Base-by-base conservation (phyloP, 306 rosid genomes). In the Fragaria vesca region DNA sequence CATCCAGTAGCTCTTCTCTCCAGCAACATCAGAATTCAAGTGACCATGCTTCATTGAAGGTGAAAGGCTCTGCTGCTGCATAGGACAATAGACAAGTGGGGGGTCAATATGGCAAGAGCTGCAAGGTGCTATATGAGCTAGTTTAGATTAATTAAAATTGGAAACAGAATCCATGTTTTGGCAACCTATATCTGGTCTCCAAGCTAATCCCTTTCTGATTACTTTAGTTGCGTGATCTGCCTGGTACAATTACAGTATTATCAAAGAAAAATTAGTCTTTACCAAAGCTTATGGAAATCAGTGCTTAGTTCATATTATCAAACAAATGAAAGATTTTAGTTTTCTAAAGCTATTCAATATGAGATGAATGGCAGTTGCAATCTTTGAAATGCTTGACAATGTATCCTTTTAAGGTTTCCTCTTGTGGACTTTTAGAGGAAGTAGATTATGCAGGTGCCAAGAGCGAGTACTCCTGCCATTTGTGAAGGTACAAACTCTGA, bases 11-110 rank as follows among this genome's bases (percentile, higher is more conserved):
- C 46, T 15, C 21, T 32, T 34, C 24, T 6, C n/a, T 79, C 71
- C 89, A 88, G 80, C 87, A 82, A 55, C 88, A 86, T 80, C 89
- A 85, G 77, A 80, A 45, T 81, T 68, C 94, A 80, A 87, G 76
- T 38, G 87, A 2, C 61, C 61, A 55, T 55, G 26, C 61, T 20
- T n/a, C 61, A 55, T 55, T 28, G 11, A 55, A 55, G 24, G 61
- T 20, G 26, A 55, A 55, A 11, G 61, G 61, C 11, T 20, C 26
- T 55, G 61, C 24, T 55, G 61, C 61, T 55, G 61, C 28, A 0
- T 55, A 55, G 28, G 61, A 20, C 28, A 20, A 20, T n/a, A n/a
- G 24, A 55, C 28, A 55, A 20, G 10, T 55, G 61, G 45, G 45
- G 45, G 8, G 5, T 40, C 45, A 6, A 40, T 40, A 40, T 40